These are phyloP conservation scores for Neofusicoccum parvum DNA, from an alignment of 2,329 filamentous ascomycete species.

Conservation along the genomic window DNA sequence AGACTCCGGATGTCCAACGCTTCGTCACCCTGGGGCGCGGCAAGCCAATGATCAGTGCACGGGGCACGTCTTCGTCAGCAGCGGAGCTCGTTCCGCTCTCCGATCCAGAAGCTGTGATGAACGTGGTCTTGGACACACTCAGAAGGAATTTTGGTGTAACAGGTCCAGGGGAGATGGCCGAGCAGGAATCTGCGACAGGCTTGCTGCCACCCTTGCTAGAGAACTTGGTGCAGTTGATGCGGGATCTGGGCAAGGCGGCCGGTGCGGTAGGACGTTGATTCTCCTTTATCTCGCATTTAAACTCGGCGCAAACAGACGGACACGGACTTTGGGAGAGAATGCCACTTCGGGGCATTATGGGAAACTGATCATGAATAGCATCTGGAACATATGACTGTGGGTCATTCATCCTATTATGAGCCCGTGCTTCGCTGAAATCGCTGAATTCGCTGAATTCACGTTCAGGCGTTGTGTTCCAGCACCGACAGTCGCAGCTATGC, in stretches of 20 bases:
- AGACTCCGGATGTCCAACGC: constrained; percentile 56
- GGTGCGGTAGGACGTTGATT: not conserved
- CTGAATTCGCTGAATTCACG: too few species aligned
- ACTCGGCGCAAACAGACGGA: not conserved
- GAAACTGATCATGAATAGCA: not conserved
- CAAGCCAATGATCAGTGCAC: constrained; percentile 52
- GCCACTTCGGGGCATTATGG: not conserved
- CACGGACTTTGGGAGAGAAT: not conserved
- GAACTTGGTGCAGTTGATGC: constrained; percentile 66
- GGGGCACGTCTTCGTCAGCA: constrained; percentile 22
- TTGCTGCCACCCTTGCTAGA: constrained; percentile 63
- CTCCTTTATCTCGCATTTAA: not conserved
- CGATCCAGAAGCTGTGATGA: constrained; percentile 62
- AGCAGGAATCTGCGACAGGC: constrained; percentile 39
- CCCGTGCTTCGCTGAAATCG: not conserved
- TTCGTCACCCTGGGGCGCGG: constrained; percentile 62
- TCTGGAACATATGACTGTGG: not conserved
- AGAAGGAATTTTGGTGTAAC: constrained; percentile 47
- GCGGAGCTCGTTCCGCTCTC: constrained; percentile 45
- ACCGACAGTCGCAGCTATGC: too few species aligned
- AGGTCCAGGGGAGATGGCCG: constrained; percentile 28
- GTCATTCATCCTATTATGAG: constrained; percentile 21
- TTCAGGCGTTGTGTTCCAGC: too few species aligned
- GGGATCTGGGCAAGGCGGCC: constrained; percentile 59
- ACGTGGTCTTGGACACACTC: constrained; percentile 60